These are phyloP conservation scores for Sapria himalayana DNA, from an alignment of 345 rosid species.

Conservation along the genomic window DNA sequence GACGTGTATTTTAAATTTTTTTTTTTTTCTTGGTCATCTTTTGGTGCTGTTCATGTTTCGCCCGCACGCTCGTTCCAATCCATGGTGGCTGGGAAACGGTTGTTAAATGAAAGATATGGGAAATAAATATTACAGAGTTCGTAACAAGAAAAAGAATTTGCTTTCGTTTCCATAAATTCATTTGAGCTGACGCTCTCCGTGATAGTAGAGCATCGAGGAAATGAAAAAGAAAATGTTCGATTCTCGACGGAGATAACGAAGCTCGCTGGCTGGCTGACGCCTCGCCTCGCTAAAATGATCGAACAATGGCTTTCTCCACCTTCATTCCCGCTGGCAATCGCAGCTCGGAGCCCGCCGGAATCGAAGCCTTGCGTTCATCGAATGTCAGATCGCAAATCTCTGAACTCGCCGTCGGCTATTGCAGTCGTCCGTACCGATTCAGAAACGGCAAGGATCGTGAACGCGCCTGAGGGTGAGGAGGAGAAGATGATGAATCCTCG, in stretches of 20 bases:
- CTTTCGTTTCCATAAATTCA: too few species aligned
- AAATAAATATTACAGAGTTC: too few species aligned
- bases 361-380: constrained; percentile 1
- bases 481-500: constrained; percentile 33
- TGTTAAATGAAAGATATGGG: too few species aligned
- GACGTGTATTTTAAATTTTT: background rate
- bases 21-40: background rate
- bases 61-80: too few species aligned
- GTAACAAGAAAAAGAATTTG: too few species aligned
- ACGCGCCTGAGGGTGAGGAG: constrained; percentile 33
- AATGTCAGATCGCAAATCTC: constrained; percentile 27
- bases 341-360: constrained; percentile 10
- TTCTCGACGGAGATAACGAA: constrained; percentile 7
- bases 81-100: too few species aligned
- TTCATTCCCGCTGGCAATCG: constrained; percentile 21
- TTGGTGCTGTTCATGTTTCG: too few species aligned
- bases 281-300: constrained; percentile 11
- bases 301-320: constrained; percentile 28
- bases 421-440: constrained; percentile 9
- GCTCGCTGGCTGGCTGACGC: too few species aligned
- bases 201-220: too few species aligned
- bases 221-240: too few species aligned
- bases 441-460: constrained; percentile 14
- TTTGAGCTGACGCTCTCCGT: too few species aligned
- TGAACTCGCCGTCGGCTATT: constrained; percentile 6